Percentiles rank a stretch among this genome's conserved stretches.
Conservation (phyloP, 2,329 filamentous ascomycete species). For the Proliferodiscus dingleyae region DNA sequence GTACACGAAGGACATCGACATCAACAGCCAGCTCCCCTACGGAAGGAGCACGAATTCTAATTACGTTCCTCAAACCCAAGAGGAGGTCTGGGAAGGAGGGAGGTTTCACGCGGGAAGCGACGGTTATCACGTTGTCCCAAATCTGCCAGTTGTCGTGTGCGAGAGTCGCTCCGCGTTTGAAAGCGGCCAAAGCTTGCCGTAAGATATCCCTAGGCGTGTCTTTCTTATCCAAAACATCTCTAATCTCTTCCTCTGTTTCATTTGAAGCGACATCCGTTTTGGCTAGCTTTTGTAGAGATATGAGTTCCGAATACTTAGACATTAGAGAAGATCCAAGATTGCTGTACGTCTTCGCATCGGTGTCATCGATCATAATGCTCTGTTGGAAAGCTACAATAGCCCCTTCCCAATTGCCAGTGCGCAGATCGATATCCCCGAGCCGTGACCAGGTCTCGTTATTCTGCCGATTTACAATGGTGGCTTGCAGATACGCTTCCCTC, state of each 20-base stretch:
- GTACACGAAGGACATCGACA: slow-evolving; percentile 60
- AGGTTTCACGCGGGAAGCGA: slow-evolving; percentile 72
- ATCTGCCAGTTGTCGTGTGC: slow-evolving; percentile 87
- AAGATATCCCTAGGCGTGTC: slow-evolving; percentile 45
- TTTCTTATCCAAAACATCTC: slow-evolving; percentile 26
- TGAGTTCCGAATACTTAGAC: slow-evolving; percentile 55
- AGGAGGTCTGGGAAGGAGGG: slow-evolving; percentile 72
- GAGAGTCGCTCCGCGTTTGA: slow-evolving; percentile 79
- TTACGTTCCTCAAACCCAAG: slow-evolving; percentile 66
- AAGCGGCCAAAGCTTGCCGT: slow-evolving; percentile 72
- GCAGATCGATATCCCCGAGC: slow-evolving; percentile 80
- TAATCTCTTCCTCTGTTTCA: slow-evolving; percentile 24
- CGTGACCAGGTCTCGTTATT: slow-evolving; percentile 85
- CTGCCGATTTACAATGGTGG: slow-evolving; percentile 72
- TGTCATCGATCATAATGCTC: slow-evolving; percentile 78
- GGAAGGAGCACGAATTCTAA: slow-evolving; percentile 62
- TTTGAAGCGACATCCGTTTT: slow-evolving; percentile 19
- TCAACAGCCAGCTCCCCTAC: slow-evolving; percentile 78
- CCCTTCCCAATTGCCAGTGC: slow-evolving; percentile 69
- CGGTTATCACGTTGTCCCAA: slow-evolving; percentile 93
- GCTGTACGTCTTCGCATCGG: slow-evolving; percentile 89
- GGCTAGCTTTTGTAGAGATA: slow-evolving; percentile 34
- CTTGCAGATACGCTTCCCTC: slow-evolving; percentile 70
- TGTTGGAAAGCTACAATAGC: slow-evolving; percentile 80
- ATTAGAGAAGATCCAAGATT: slow-evolving; percentile 85